Evolutionary conservation across 768 basidiomycete genomes (phyloP), one percentile per base, ranked within the genome.

Genomic region (Amanita muscaria): DNA sequence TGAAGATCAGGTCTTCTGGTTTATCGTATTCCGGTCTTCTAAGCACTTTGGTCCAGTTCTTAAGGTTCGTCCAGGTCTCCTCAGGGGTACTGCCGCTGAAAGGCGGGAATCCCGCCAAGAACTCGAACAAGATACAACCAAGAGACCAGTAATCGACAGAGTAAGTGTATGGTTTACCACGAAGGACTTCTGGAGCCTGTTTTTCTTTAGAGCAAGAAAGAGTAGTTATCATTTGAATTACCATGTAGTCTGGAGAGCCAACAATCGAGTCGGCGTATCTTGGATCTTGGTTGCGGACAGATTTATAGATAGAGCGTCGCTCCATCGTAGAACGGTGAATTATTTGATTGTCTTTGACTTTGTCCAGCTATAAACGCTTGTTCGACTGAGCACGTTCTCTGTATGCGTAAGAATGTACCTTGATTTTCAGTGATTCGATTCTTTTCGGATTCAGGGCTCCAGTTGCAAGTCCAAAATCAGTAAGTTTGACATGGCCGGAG

Each of bases 241-340:
- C 88, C 96, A 99, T 98, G 64, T 99, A 99, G 63, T 99, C 96
- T 0, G 96, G 94, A 1, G 89, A 93, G 5, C 96, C 96, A 24
- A 99, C 96, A 49, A 98, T 88, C 11, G 92, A 96, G 59, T 99
- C 92, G 15, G 96, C 96, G 53, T 91, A 94, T 33, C 93, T 81
- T 4, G 89, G 81, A 55, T 97, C 90, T 57, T 86, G 83, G 49
- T 86, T 80, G 4, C 94, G 77, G 57, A 98, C 79, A 36, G 89
- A 91, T 44, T 88, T 85, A 64, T 97, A 99, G 50, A 98, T 80
- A 15, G 91, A 93, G 44, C 93, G 82, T 48, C 94, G 78, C 62
- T 99, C 96, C 46, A 97, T 72, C 0, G 96, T 98, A 14, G 88
- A 91, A 41, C 96, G 79, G 56, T 85, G 84, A 10, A 97, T 72